These are phyloP conservation scores for Kurtzmaniella quercitrusa DNA, from an alignment of 1,139 yeast species.

Conservation along the genomic window DNA sequence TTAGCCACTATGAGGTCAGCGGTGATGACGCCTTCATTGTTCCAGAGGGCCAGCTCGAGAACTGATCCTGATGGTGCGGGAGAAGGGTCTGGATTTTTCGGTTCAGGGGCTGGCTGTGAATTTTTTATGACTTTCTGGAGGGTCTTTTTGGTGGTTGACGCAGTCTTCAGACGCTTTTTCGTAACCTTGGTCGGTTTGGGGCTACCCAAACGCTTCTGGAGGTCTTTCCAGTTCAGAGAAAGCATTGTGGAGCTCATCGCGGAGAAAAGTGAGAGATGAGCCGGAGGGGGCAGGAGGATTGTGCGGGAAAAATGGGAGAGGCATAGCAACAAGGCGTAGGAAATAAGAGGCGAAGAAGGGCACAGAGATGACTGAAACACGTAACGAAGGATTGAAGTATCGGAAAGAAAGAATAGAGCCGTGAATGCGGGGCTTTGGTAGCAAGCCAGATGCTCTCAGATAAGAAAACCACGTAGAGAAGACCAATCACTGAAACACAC, in stretches of 20 bases:
- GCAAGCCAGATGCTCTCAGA: no score
- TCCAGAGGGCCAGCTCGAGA: constrained; percentile 28
- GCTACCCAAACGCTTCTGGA: constrained; percentile 15
- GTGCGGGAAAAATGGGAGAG: not conserved
- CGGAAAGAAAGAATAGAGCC: no score
- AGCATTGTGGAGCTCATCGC: constrained; percentile 1
- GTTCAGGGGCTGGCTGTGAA: not conserved
- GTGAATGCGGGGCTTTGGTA: no score
- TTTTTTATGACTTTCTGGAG: not conserved
- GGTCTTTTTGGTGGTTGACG: not conserved
- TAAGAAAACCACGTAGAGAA: no score
- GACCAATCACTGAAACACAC: no score
- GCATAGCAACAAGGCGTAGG: not conserved
- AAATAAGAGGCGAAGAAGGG: not conserved
- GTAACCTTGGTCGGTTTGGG: not conserved
- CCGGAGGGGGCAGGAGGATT: not conserved
- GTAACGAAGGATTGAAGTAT: no score
- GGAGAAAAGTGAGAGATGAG: not conserved
- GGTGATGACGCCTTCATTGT: constrained; percentile 21
- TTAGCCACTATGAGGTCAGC: constrained; percentile 12
- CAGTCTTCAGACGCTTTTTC: constrained; percentile 2
- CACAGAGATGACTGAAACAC: no score
- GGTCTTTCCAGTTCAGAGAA: constrained; percentile 35
- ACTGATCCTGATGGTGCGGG: constrained; percentile 5
- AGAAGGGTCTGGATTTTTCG: not conserved